Conservation (phyloP, 305 asterid genomes). For the Rubia tinctorum region DNA sequence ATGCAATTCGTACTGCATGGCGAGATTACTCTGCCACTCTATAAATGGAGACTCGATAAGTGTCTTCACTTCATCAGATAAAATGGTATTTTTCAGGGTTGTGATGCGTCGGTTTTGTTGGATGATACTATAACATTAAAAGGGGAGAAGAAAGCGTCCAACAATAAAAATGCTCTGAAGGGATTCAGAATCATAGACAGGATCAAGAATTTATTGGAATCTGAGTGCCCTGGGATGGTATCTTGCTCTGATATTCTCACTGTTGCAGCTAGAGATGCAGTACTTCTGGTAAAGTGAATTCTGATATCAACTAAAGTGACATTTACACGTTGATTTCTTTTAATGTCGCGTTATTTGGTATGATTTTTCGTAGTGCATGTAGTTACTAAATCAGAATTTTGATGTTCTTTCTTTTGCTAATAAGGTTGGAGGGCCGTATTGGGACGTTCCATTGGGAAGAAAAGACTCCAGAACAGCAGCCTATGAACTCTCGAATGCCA, state of each 20-base stretch:
- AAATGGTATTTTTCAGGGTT: slow-evolving; percentile 47
- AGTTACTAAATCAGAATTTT: not conserved
- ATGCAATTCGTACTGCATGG: no score
- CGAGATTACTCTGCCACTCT: no score
- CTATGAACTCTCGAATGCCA: slow-evolving; percentile 50
- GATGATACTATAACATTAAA: slow-evolving; percentile 70
- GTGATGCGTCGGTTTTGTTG: slow-evolving; percentile 81
- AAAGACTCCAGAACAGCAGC: slow-evolving; percentile 76
- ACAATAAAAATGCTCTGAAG: slow-evolving; percentile 58
- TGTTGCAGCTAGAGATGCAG: slow-evolving; percentile 92
- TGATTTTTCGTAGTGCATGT: no score
- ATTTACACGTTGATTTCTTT: not conserved
- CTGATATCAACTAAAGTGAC: not conserved
- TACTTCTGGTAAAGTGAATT: slow-evolving; percentile 45
- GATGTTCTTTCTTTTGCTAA: slow-evolving; percentile 10
- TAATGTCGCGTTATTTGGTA: not conserved
- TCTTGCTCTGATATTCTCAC: slow-evolving; percentile 93
- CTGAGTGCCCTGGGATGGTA: slow-evolving; percentile 81
- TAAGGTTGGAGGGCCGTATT: slow-evolving; percentile 92
- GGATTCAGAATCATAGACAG: slow-evolving; percentile 80
- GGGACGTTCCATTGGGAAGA: slow-evolving; percentile 87
- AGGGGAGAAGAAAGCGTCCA: slow-evolving; percentile 77
- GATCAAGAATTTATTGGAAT: slow-evolving; percentile 71
- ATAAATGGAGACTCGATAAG: no score
- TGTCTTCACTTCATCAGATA: not conserved